Evolutionary conservation across 2,329 filamentous ascomycete genomes (phyloP).

Genomic region (Diaporthe destruens): DNA sequence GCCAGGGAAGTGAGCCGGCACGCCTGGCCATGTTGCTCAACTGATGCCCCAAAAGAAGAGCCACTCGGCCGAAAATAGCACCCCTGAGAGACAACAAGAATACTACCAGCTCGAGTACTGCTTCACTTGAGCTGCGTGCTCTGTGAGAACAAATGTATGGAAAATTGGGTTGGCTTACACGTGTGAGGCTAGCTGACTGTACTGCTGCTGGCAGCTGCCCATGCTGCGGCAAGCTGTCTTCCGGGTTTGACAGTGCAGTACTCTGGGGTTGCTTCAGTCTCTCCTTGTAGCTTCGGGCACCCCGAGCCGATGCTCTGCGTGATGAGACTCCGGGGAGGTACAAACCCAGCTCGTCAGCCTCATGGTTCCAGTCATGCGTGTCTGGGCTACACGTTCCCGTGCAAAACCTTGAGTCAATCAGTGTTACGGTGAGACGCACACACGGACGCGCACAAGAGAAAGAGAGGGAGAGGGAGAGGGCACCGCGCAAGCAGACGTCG

Average conservation of each 20-base stretch:
- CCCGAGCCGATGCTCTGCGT: slow-evolving; percentile 30
- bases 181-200: background rate
- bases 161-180: background rate
- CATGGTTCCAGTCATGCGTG: slow-evolving; percentile 21
- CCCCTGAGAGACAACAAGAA: too few relatives aligned
- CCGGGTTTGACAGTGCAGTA: background rate
- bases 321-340: slow-evolving; percentile 7
- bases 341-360: background rate
- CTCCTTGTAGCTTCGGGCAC: slow-evolving; percentile 17
- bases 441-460: background rate
- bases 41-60: slow-evolving; percentile 13
- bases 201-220: slow-evolving; percentile 7
- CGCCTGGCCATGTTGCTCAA: background rate
- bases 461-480: background rate
- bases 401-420: slow-evolving; percentile 22
- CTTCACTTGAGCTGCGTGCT: background rate
- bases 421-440: slow-evolving; percentile 6
- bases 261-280: background rate
- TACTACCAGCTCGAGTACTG: background rate
- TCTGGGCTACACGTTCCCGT: slow-evolving; percentile 14
- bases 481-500: background rate
- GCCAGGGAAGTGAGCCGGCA: background rate
- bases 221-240: slow-evolving; percentile 6
- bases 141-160: background rate
- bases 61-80: background rate